A percentile compares a stretch with the other conserved stretches of the same genome.
Evolutionary conservation across 441 rosid species (phyloP).

Genomic region (Syzygium malaccense): DNA sequence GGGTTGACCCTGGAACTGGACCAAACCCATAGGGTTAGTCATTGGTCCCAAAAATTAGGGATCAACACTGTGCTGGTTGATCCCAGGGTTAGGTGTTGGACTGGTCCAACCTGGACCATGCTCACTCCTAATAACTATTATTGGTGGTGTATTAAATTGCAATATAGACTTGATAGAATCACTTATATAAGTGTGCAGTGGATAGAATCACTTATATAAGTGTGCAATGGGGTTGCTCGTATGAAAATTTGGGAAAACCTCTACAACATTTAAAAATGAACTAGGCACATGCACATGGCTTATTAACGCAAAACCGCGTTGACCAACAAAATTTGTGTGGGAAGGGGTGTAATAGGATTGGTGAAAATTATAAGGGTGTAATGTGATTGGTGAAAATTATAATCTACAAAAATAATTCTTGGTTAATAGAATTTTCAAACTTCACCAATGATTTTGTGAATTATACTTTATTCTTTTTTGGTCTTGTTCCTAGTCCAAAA

Average conservation of each 20-base stretch:
- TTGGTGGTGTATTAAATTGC: neutral
- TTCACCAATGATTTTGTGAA: neutral
- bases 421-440: neutral
- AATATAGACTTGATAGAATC: neutral
- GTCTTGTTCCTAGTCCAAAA: neutral
- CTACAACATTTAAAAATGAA: too few species aligned
- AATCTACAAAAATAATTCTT: too few species aligned
- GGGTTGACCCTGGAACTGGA: too few species aligned
- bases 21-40: too few species aligned
- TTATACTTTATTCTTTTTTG: neutral
- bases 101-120: too few species aligned
- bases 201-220: neutral
- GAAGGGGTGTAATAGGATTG: neutral
- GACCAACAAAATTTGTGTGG: neutral
- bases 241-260: neutral
- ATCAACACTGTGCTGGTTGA: too few species aligned
- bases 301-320: fast-evolving
- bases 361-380: too few species aligned
- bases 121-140: neutral
- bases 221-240: neutral
- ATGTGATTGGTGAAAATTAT: too few species aligned
- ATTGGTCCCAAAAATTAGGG: too few species aligned
- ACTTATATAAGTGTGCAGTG: neutral
- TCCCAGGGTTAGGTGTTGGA: too few species aligned
- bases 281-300: neutral